Base-by-base conservation (phyloP, 768 basidiomycete species). In the Boletellus sp. region DNA sequence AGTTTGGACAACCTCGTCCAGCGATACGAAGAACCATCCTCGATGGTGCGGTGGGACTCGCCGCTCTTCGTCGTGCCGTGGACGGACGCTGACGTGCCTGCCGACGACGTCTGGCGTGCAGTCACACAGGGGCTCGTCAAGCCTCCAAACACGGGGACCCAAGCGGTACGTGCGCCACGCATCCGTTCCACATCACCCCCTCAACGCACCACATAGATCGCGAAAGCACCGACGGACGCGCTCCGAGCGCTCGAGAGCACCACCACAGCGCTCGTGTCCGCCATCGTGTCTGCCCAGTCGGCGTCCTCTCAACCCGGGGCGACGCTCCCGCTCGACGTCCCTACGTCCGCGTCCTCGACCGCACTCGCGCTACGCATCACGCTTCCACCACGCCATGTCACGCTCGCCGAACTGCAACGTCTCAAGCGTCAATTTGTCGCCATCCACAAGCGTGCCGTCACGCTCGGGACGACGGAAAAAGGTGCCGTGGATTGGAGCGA, bases 11-110 rank as follows among this genome's bases (percentile, higher is more conserved):
- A 52, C 65, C 79, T 99, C 3, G 68, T 98, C 32, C 74, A 85
- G 61, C 78, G 95, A 44, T 98, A 84, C 59, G 96, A 99, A 71
- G 96, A 98, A 60, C 96, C 96, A 0, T 94, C 91, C 0, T 94
- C 94, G 4, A 94, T 94, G 87, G 94, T 90, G n/a, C 83, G 95
- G 42, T 99, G 95, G 95, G 95, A 99, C 67, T 90, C 95, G 0
- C 95, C 96, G 0, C 77, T 98, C 36, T 90, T 96, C 66, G 92
- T 90, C 2, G 71, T 96, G 1, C 70, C 84, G 4, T 91, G 85
- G 80, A 77, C 79, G 24, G 91, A 93, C 52, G 73, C 80, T 15
- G 73, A 75, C 24, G 66, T 86, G 9, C 85, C 89, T 4, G 75
- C 74, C 13, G 75, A 83, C 8, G 78, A 79, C 15, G 87, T 99